These are phyloP conservation scores for Pythium rhizo-oryzae DNA, from an alignment of 352 stramenopile genomes.

Conservation along the genomic window DNA sequence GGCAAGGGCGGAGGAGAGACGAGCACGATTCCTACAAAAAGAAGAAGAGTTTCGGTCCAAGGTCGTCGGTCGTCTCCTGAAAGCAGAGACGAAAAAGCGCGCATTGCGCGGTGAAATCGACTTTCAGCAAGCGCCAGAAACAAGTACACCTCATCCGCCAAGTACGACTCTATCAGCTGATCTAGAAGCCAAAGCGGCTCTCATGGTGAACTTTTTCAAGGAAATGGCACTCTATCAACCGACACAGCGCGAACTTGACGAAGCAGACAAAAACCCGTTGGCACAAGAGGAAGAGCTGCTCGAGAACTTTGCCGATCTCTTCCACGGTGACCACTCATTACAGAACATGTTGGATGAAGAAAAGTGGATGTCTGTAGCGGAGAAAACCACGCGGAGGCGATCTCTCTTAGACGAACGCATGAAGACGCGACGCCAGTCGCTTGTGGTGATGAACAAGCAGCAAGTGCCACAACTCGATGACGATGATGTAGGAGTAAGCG, in stretches of 20 bases:
- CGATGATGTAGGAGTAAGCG: not conserved
- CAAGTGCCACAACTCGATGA: conserved; percentile 15
- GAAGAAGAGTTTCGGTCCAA: conserved; percentile 31
- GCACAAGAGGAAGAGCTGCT: conserved; percentile 38
- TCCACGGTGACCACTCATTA: conserved; percentile 40
- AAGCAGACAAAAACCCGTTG: conserved; percentile 11
- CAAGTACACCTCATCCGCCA: not conserved
- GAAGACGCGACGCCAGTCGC: conserved; percentile 3
- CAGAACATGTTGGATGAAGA: conserved; percentile 55
- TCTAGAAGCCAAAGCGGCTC: conserved; percentile 28
- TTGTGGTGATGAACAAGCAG: conserved; percentile 6
- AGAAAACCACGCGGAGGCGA: conserved; percentile 26
- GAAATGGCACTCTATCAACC: conserved; percentile 55
- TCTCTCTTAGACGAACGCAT: conserved; percentile 25
- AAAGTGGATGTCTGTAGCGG: conserved; percentile 43
- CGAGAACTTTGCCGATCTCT: conserved; percentile 45
- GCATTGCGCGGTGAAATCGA: not conserved
- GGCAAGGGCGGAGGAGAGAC: conserved; percentile 40
- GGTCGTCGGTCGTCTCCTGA: conserved; percentile 24
- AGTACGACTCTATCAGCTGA: not conserved
- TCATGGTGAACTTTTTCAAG: conserved; percentile 50
- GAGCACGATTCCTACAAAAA: conserved; percentile 27
- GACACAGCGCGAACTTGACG: conserved; percentile 28
- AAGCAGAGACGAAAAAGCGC: conserved; percentile 21
- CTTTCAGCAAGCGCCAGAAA: not conserved